Base-by-base conservation (phyloP, 305 asterid species). In the Fraxinus velutina region DNA sequence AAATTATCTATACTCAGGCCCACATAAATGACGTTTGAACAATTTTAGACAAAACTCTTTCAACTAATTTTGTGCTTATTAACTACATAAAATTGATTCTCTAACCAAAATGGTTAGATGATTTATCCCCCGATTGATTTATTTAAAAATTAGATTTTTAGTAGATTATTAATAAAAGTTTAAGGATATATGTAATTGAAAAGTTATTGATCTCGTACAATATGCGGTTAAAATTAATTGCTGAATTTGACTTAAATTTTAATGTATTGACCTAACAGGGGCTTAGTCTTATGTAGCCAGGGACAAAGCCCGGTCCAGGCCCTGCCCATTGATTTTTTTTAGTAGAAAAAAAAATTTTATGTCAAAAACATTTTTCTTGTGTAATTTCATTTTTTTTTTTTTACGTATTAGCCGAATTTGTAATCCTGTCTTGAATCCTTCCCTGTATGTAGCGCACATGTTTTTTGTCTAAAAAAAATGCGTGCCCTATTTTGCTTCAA, bases 1-100 rank as follows among this genome's bases (percentile, higher is more conserved):
- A 60, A 19, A 1, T 21, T 19, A 57, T 57, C 12, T 1, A 7
- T 6, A 19, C 1, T 19, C 10, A 15, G 70, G 27, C 10, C 27
- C 30, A 22, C 30, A 27, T 42, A 15, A n/a, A 79, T 33, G 50
- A 27, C 37, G 81, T 29, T 84, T 70, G 47, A 36, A 17, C 81
- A 81, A 50, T 64, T 81, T 52, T 30, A 22, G 64, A 78, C 44
- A 36, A 22, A 39, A 50, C 44, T 9, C 21, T 34, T 81, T 44
- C 70, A 78, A 81, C 79, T 15, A 50, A 85, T 22, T 81, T 74
- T 81, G 87, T 42, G 36, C 57, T 44, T 24, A 62, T 62, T 32
- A 33, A 81, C 2, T 21, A 30, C 37, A 55, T 15, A 32, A 34
- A 66, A 75, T 62, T 27, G 81, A 79, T 73, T 75, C 60, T 81